Evolutionary conservation across 164 flowering plant species (phyloP).

Genomic region (Paratinospora sagittata): DNA sequence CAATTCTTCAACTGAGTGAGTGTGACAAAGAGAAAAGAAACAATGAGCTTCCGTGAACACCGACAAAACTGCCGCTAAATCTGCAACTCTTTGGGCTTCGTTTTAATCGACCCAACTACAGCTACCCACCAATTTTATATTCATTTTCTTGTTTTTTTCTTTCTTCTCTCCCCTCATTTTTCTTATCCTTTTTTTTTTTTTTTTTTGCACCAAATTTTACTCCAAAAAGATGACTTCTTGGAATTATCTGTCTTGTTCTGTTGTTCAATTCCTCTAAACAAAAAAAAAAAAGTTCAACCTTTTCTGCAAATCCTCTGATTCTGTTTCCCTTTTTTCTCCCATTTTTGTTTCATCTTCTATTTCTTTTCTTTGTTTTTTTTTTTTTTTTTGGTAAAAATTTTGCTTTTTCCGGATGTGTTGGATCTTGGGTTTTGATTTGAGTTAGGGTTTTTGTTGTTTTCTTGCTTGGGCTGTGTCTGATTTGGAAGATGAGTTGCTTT

Average conservation of each 20-base stretch:
- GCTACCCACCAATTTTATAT: neutral
- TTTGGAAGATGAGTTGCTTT: slow-evolving; percentile 40
- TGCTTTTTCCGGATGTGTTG: neutral
- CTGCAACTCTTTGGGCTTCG: neutral
- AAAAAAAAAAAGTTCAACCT: neutral
- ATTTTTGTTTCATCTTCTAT: no score
- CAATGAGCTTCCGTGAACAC: no score
- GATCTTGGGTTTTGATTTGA: neutral
- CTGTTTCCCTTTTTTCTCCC: neutral
- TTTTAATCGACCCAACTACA: neutral
- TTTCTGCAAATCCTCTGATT: neutral
- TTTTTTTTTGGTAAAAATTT: no score
- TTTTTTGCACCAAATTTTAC: neutral
- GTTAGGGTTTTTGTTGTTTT: neutral
- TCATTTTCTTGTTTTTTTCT: neutral
- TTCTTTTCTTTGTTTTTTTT: no score
- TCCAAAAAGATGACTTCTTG: neutral
- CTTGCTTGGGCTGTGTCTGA: neutral
- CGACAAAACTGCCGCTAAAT: slow-evolving; percentile 1
- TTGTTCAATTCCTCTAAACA: neutral
- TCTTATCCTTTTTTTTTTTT: neutral
- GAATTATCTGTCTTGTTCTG: no score
- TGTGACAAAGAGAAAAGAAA: neutral
- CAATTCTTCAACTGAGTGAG: neutral
- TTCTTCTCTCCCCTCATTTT: neutral